These are phyloP conservation scores for Ophiobolus disseminans DNA, from an alignment of 2,329 filamentous ascomycete species.

Conservation along the genomic window DNA sequence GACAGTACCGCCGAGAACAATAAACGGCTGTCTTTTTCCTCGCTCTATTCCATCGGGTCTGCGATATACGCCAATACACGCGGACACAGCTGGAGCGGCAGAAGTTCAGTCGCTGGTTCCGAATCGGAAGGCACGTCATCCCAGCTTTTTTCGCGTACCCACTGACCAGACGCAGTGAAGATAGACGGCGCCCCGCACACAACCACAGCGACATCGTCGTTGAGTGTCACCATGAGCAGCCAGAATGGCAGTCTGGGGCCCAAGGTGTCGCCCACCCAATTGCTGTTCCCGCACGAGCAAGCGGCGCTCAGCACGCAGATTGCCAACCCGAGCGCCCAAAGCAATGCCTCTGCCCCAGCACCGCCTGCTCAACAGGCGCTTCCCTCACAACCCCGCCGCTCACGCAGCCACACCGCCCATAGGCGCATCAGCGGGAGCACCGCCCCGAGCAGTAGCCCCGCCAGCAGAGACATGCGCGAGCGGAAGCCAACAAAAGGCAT, in stretches of 20 bases:
- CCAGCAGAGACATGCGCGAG: conserved; percentile 66
- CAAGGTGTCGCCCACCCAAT: conserved; percentile 48
- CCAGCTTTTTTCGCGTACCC: conserved; percentile 6
- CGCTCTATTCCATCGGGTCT: conserved; percentile 73
- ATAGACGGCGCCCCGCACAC: conserved; percentile 38
- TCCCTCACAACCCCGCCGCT: conserved; percentile 35
- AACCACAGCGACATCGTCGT: conserved; percentile 54
- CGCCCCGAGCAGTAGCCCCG: conserved; percentile 80
- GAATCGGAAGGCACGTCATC: conserved; percentile 52
- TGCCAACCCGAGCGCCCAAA: conserved; percentile 17
- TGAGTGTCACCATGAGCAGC: conserved; percentile 54
- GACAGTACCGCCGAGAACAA: conserved; percentile 54
- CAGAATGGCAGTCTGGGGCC: conserved; percentile 52
- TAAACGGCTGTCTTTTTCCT: conserved; percentile 76
- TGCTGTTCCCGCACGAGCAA: conserved; percentile 44
- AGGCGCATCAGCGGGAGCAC: conserved; percentile 83
- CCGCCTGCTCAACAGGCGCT: conserved; percentile 19
- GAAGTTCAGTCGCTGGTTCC: conserved; percentile 55
- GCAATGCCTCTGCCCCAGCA: conserved; percentile 24
- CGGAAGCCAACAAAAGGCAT: conserved; percentile 61
- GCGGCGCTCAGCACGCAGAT: conserved; percentile 10
- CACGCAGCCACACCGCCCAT: conserved; percentile 61
- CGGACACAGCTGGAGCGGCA: conserved; percentile 57
- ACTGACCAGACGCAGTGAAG: conserved; percentile 28
- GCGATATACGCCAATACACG: conserved; percentile 61